Evolutionary conservation across 441 rosid genomes (phyloP).

Genomic region (Hura crepitans): DNA sequence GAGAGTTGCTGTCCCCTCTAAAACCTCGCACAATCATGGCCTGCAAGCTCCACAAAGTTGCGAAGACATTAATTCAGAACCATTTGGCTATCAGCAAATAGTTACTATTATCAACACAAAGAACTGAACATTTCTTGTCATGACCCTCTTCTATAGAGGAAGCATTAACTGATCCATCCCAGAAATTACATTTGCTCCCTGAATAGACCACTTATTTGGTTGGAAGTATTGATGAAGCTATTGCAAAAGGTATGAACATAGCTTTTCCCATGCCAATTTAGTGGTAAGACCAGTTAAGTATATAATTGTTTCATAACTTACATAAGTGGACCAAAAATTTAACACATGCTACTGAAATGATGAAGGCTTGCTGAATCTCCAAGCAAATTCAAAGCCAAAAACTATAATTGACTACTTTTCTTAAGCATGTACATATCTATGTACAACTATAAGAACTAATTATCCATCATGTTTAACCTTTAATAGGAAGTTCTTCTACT

Average conservation of each 20-base stretch:
- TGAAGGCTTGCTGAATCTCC: background rate
- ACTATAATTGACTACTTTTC: no score
- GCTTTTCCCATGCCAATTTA: background rate
- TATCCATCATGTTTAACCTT: no score
- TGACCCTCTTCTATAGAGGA: no score
- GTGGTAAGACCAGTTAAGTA: background rate
- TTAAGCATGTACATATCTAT: no score
- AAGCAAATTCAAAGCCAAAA: no score
- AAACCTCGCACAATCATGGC: conserved; percentile 97
- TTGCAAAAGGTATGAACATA: no score
- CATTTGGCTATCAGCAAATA: background rate
- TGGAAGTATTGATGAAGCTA: background rate
- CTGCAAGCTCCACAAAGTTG: conserved; percentile 35
- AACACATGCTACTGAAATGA: background rate
- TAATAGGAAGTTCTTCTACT: no score
- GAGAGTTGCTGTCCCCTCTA: conserved; percentile 69
- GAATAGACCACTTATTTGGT: no score
- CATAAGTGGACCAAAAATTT: background rate
- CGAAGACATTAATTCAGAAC: conserved; percentile 9
- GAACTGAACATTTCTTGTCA: no score
- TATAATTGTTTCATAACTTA: background rate
- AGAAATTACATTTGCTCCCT: no score
- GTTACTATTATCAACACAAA: background rate
- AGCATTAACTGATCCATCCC: no score
- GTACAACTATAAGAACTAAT: no score